Evolutionary conservation across 768 basidiomycete species (phyloP), one percentile per base, ranked within the genome.

Genomic region (Podaxis sp.): DNA sequence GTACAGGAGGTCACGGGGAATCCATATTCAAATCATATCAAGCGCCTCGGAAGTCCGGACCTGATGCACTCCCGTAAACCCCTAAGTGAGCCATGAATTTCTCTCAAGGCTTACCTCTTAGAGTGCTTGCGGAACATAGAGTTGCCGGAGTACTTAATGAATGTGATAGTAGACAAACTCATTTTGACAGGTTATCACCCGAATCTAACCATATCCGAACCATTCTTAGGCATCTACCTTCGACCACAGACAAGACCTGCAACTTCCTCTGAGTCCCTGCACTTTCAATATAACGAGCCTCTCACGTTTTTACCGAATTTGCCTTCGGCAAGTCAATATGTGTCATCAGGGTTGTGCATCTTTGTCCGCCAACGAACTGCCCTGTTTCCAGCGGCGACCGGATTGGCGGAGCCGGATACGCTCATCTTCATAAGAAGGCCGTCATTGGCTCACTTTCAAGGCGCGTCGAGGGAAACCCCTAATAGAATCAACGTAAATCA

Each of bases 251-350:
- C 44, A 46, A 17, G 17, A 17, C 44, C 44, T 9, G 30, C 30
- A 33, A 33, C 30, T 33, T 33, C 30, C 15, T 46, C 4, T n/a
- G 7, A 15, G 11, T 33, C 28, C 30, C 13, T 28, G 28, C 28
- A n/a, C 15, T 53, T 36, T 13, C 28, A 36, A 7, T 30, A 13
- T 22, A 15, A 19, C 52, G n/a, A 33, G 8, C 15, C 36, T 53
- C 52, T 36, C 52, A 30, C 52, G 17, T 33, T 36, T 19, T 19
- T 19, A 30, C 52, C 15, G 52, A 38, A 36, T 17, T 53, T 53
- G 52, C 52, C 52, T 53, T 53, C 52, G 52, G 52, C 52, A 53
- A 36, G 15, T 9, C 52, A 33, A 11, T 53, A 26, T 17, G 52
- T 30, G 8, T 30, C 4, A 33, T 53, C 52, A 33, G 52, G 52